A percentile compares a stretch with the other conserved stretches of the same genome.
These are phyloP conservation scores for Peribolospora kevripleyi DNA, from an alignment of 768 basidiomycete species.

Conservation along the genomic window DNA sequence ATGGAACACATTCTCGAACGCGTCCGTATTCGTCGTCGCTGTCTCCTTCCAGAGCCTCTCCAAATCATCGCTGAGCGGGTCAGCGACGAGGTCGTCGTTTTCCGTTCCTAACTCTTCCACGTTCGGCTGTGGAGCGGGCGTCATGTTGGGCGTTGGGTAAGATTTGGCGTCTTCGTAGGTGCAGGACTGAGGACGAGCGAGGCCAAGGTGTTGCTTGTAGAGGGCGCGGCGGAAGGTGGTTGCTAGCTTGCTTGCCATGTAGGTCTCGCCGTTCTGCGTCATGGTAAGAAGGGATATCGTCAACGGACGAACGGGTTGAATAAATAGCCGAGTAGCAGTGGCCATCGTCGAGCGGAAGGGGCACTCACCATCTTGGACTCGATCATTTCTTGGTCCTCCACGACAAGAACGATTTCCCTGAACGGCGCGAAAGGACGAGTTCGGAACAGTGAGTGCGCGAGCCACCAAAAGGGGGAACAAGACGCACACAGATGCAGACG, in stretches of 20 bases:
- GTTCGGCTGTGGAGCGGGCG: constrained; percentile 4
- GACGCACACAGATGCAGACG: no score
- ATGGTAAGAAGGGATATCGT: not conserved
- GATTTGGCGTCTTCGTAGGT: constrained; percentile 18
- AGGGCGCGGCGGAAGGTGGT: constrained; percentile 57
- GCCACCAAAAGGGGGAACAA: not conserved
- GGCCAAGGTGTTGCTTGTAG: constrained; percentile 24
- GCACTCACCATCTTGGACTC: constrained; percentile 49
- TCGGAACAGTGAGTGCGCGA: not conserved
- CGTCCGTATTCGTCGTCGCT: constrained; percentile 7
- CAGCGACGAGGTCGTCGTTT: constrained; percentile 9
- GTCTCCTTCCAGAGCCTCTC: constrained; percentile 8
- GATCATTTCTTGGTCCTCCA: constrained; percentile 66
- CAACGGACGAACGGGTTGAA: not conserved
- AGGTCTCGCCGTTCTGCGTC: constrained; percentile 13
- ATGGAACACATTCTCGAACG: constrained; percentile 12
- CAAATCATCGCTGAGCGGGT: constrained; percentile 10
- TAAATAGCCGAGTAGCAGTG: not conserved
- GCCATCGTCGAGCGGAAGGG: constrained; percentile 19
- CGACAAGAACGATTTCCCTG: constrained; percentile 61
- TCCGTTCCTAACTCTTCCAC: constrained; percentile 1
- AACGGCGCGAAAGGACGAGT: constrained; percentile 22
- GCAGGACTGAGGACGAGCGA: constrained; percentile 33
- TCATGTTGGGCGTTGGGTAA: constrained; percentile 7
- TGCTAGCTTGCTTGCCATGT: constrained; percentile 54